phyloP scores from a whole-genome alignment of 1,284 basidiomycete genomes.

The Heterobasidion parviporum region DNA sequence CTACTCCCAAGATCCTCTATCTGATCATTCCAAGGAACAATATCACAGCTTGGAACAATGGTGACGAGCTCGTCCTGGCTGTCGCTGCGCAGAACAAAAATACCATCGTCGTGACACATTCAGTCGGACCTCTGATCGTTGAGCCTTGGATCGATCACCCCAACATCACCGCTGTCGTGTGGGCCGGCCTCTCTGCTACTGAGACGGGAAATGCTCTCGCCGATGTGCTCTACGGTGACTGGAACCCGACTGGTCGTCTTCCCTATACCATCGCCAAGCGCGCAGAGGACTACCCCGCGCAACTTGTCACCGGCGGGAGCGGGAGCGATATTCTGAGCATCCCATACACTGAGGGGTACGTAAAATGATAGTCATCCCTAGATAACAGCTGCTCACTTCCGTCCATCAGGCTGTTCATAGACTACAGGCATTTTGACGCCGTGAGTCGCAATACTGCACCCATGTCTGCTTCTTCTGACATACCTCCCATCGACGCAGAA shows the following conservation, averaged over 20 bases:
- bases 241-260: constrained; percentile 69
- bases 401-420: constrained; percentile 46
- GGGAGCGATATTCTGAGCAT: constrained; percentile 39
- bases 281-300: constrained; percentile 52
- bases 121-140: constrained; percentile 65
- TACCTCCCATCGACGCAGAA: constrained; percentile 42
- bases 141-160: constrained; percentile 76
- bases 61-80: constrained; percentile 53
- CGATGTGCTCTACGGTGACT: constrained; percentile 64
- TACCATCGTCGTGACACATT: constrained; percentile 77
- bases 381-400: neutral
- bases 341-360: constrained; percentile 58
- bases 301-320: constrained; percentile 37
- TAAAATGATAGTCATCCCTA: neutral
- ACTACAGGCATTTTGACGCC: constrained; percentile 74
- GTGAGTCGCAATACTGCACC: constrained; percentile 25
- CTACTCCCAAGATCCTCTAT: neutral
- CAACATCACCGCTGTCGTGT: constrained; percentile 64
- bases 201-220: constrained; percentile 73
- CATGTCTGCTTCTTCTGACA: constrained; percentile 28
- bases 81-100: constrained; percentile 63
- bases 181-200: constrained; percentile 66
- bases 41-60: constrained; percentile 73
- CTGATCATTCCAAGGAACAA: constrained; percentile 45
- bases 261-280: constrained; percentile 78